Percentiles rank a stretch among this genome's conserved stretches.
phyloP scores from a whole-genome alignment of 2,329 filamentous ascomycete species.

The Catunica adiposa region DNA sequence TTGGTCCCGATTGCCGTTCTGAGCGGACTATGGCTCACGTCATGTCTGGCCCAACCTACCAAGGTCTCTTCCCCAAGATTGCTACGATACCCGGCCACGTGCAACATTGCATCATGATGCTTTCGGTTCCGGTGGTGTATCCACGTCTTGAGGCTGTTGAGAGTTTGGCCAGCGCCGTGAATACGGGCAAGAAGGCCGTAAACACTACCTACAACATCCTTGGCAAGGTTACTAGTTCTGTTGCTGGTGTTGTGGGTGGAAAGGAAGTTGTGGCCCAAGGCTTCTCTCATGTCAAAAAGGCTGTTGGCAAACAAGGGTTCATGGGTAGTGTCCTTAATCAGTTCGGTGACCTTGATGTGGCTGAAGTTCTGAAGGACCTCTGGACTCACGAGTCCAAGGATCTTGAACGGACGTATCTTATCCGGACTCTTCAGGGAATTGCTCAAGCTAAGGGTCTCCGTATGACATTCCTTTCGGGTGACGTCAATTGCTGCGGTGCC shows the following conservation, averaged over 20 bases:
- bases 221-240: constrained; percentile 85
- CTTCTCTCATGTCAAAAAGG: constrained; percentile 90
- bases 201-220: constrained; percentile 93
- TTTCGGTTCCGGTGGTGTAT: constrained; percentile 81
- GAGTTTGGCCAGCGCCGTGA: constrained; percentile 75
- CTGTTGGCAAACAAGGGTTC: constrained; percentile 82
- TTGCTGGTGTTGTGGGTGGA: constrained; percentile 87
- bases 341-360: constrained; percentile 87
- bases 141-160: constrained; percentile 84
- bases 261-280: constrained; percentile 85
- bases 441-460: constrained; percentile 86
- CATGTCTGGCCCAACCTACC: constrained; percentile 90
- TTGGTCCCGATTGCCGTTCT: constrained; percentile 81
- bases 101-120: constrained; percentile 93
- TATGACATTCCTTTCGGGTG: constrained; percentile 92
- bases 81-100: constrained; percentile 79
- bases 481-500: constrained; percentile 80
- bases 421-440: constrained; percentile 88
- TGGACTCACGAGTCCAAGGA: constrained; percentile 99
- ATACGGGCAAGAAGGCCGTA: constrained; percentile 89
- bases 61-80: constrained; percentile 91
- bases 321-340: constrained; percentile 94
- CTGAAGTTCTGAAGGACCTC: constrained; percentile 87
- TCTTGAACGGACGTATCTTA: constrained; percentile 87
- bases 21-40: constrained; percentile 83